phyloP scores from a whole-genome alignment of 768 basidiomycete genomes.

The Amanita rubescens region DNA sequence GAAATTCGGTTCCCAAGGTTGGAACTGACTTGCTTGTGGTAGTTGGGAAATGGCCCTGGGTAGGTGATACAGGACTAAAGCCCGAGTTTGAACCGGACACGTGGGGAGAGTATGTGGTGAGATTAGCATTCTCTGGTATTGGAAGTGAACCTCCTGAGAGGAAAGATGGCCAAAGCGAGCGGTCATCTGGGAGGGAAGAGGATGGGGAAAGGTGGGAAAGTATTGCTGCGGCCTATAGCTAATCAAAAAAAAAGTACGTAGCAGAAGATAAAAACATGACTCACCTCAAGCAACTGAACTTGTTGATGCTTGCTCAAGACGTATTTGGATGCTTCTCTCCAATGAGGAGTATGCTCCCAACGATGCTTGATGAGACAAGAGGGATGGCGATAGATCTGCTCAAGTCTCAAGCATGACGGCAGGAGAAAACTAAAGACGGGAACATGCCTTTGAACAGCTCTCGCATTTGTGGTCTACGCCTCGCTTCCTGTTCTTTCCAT shows the following conservation, averaged over 20 bases:
- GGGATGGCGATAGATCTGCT: conserved; percentile 81
- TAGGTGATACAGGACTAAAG: conserved; percentile 6
- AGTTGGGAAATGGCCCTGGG: conserved; percentile 8
- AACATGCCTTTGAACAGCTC: conserved; percentile 82
- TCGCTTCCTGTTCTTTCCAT: conserved; percentile 57
- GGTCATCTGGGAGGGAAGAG: conserved; percentile 84
- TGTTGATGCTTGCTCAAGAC: conserved; percentile 95
- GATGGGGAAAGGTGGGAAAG: conserved; percentile 76
- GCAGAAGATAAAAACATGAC: neutral
- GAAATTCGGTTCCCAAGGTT: conserved; percentile 19
- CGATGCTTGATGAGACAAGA: conserved; percentile 96
- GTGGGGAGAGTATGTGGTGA: neutral
- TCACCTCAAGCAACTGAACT: conserved; percentile 89
- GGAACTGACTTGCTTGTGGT: conserved; percentile 38
- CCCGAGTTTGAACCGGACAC: conserved; percentile 3
- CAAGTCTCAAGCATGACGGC: neutral
- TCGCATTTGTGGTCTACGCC: conserved; percentile 89
- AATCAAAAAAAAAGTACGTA: conserved; percentile 2
- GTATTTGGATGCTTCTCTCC: conserved; percentile 88
- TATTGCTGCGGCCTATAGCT: conserved; percentile 80
- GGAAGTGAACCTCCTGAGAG: conserved; percentile 66
- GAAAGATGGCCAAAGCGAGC: conserved; percentile 86
- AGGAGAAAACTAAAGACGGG: conserved; percentile 8
- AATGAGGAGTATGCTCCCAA: conserved; percentile 96
- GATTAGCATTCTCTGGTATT: conserved; percentile 29